phyloP scores from a whole-genome alignment of 441 rosid genomes.

The Gossypium davidsonii region DNA sequence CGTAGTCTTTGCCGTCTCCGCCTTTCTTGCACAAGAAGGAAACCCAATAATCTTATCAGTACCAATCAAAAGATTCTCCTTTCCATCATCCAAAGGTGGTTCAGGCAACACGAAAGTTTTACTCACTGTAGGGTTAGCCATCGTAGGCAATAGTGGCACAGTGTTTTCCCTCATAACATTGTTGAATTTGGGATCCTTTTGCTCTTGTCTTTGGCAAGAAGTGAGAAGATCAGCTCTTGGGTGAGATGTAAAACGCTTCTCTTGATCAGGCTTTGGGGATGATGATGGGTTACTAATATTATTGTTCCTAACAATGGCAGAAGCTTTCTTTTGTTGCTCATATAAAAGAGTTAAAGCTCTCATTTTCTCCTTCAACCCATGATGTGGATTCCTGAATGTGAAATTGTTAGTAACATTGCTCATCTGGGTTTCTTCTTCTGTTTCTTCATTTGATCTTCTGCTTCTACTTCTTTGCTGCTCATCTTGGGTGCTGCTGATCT shows the following conservation, averaged over 20 bases:
- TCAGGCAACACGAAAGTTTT: conserved; percentile 47
- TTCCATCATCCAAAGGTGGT: conserved; percentile 38
- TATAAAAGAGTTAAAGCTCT: conserved; percentile 64
- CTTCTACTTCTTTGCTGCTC: conserved; percentile 28
- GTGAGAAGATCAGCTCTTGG: conserved; percentile 47
- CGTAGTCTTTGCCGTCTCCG: conserved; percentile 16
- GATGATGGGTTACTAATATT: conserved; percentile 9
- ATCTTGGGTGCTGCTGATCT: conserved; percentile 30
- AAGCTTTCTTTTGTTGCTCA: conserved; percentile 74
- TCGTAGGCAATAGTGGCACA: conserved; percentile 14
- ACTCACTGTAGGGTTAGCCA: conserved; percentile 32
- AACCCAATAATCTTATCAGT: conserved; percentile 52
- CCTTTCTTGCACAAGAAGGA: conserved; percentile 42
- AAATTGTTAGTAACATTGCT: conserved; percentile 4
- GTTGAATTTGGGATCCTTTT: conserved; percentile 26
- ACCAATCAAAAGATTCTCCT: conserved; percentile 57
- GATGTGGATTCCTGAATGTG: conserved; percentile 57
- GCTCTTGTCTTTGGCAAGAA: conserved; percentile 39
- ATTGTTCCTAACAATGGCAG: conserved; percentile 36
- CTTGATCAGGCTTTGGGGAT: conserved; percentile 43
- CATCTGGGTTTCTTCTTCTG: conserved; percentile 28
- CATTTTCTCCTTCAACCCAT: conserved; percentile 77
- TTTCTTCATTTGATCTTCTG: conserved; percentile 20
- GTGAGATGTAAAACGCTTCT: conserved; percentile 39
- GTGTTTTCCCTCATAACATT: conserved; percentile 43